Evolutionary conservation across 2,329 filamentous ascomycete genomes (phyloP).

Genomic region (Colletotrichum sp.): DNA sequence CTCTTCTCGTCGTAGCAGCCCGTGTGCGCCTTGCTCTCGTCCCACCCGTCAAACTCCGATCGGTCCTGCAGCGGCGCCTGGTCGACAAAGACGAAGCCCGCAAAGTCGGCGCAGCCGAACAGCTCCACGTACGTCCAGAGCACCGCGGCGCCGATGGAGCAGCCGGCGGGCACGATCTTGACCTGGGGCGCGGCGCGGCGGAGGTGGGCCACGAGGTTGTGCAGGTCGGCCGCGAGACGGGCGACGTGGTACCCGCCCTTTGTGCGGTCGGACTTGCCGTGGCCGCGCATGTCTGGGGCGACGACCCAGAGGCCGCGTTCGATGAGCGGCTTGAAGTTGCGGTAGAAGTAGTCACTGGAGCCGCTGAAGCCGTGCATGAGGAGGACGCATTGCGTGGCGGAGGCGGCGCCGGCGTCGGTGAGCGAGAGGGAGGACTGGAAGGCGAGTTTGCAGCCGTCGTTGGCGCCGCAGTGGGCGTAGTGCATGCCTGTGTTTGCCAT

Average conservation of each 20-base stretch:
- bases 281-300: slow-evolving; percentile 43
- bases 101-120: slow-evolving; percentile 35
- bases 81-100: slow-evolving; percentile 42
- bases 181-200: slow-evolving; percentile 1
- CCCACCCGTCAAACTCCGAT: slow-evolving; percentile 35
- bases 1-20: slow-evolving; percentile 43
- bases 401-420: not conserved
- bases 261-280: slow-evolving; percentile 36
- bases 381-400: slow-evolving; percentile 30
- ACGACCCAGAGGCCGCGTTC: slow-evolving; percentile 37
- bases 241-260: slow-evolving; percentile 44
- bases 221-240: slow-evolving; percentile 42
- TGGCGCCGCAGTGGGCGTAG: slow-evolving; percentile 30
- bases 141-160: slow-evolving; percentile 45
- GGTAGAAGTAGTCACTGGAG: slow-evolving; percentile 41
- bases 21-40: slow-evolving; percentile 31
- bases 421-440: slow-evolving; percentile 39
- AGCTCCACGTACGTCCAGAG: slow-evolving; percentile 46
- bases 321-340: slow-evolving; percentile 34
- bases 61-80: slow-evolving; percentile 46
- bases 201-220: slow-evolving; percentile 33
- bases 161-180: slow-evolving; percentile 38
- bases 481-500: slow-evolving; percentile 29
- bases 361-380: slow-evolving; percentile 47
- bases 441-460: slow-evolving; percentile 38